A percentile compares a stretch with the other conserved stretches of the same genome.
phyloP scores from a whole-genome alignment of 2,329 filamentous ascomycete genomes.

The Cordyceps farinosa region DNA sequence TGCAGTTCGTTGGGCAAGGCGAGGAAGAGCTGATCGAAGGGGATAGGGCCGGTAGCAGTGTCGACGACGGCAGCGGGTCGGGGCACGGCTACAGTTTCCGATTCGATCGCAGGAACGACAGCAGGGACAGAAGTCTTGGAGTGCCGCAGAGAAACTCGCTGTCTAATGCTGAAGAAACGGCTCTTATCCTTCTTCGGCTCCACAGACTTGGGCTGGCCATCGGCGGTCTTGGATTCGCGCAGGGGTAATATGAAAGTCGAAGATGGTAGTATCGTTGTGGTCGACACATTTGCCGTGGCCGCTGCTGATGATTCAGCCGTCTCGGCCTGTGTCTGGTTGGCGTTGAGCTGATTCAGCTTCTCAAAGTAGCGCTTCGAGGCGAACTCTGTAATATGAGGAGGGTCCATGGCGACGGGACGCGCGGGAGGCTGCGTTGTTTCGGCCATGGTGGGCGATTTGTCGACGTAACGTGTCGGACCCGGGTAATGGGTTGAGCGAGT shows the following conservation, averaged over 20 bases:
- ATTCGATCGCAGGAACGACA: conserved; percentile 19
- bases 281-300: conserved; percentile 22
- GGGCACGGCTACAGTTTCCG: neutral
- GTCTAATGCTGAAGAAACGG: conserved; percentile 40
- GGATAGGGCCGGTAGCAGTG: conserved; percentile 31
- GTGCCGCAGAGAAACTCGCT: conserved; percentile 36
- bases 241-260: conserved; percentile 51
- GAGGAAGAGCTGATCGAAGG: conserved; percentile 56
- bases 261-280: conserved; percentile 26
- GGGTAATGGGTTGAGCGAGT: conserved; percentile 23
- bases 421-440: conserved; percentile 26
- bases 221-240: conserved; percentile 36
- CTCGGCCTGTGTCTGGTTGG: conserved; percentile 41
- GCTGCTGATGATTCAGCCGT: conserved; percentile 20
- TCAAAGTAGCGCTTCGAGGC: conserved; percentile 62
- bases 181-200: conserved; percentile 39
- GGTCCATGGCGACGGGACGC: conserved; percentile 50
- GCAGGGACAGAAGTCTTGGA: conserved; percentile 29
- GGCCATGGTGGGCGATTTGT: conserved; percentile 29
- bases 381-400: conserved; percentile 62
- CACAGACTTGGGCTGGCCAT: conserved; percentile 31
- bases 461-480: conserved; percentile 1
- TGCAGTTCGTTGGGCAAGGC: conserved; percentile 59
- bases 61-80: neutral
- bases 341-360: conserved; percentile 55